A percentile compares a stretch with the other conserved stretches of the same genome.
phyloP scores from a whole-genome alignment of 768 basidiomycete genomes.

The Termitomyces sp. region DNA sequence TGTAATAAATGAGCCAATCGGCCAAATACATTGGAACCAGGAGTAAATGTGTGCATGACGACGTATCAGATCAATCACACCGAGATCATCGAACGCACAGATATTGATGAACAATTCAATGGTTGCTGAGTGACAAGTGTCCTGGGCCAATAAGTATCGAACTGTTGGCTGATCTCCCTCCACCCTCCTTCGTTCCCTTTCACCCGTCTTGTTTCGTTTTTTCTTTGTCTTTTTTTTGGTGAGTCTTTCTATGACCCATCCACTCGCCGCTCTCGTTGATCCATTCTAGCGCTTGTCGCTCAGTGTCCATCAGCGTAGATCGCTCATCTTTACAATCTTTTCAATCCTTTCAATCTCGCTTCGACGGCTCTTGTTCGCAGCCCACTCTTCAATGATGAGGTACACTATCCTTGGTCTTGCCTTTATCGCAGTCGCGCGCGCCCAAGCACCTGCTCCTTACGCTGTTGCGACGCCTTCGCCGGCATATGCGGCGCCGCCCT shows the following conservation, averaged over 20 bases:
- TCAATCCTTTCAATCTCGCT: constrained; percentile 32
- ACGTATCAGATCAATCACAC: constrained; percentile 15
- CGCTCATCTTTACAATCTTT: constrained; percentile 48
- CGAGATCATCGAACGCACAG: constrained; percentile 19
- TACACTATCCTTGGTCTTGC: constrained; percentile 55
- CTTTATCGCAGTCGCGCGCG: constrained; percentile 47
- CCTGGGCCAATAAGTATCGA: constrained; percentile 16
- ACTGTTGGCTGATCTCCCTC: constrained; percentile 9
- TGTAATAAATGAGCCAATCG: constrained; percentile 13
- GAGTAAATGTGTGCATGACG: constrained; percentile 14
- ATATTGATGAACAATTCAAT: constrained; percentile 26
- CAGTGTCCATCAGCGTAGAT: constrained; percentile 63
- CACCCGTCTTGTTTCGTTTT: constrained; percentile 36
- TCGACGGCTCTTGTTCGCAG: constrained; percentile 29
- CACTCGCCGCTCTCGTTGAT: background rate
- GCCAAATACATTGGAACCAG: constrained; percentile 2
- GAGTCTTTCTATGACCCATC: constrained; percentile 16
- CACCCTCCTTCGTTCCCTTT: constrained; percentile 36
- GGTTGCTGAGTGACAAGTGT: constrained; percentile 34
- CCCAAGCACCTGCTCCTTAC: constrained; percentile 18
- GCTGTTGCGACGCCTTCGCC: constrained; percentile 19
- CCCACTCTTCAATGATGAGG: constrained; percentile 56
- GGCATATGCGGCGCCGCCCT: constrained; percentile 24
- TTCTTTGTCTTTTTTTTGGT: constrained; percentile 34
- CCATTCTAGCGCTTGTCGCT: constrained; percentile 40